phyloP scores from a whole-genome alignment of 2,329 filamentous ascomycete species.

The Hymenotorrendiella dingleyae region DNA sequence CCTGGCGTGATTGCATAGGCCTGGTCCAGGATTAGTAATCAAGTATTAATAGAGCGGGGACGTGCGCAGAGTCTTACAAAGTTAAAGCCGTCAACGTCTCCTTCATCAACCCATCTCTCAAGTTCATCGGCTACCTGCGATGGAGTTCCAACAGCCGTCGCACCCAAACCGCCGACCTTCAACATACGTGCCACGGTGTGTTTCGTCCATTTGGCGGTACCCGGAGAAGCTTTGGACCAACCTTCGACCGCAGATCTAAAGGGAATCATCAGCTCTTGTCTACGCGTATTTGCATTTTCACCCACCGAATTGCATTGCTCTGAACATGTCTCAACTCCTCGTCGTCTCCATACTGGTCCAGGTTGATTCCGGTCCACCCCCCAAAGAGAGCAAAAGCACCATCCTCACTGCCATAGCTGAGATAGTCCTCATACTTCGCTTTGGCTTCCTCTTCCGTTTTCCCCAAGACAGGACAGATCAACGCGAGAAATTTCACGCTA shows the following conservation, averaged over 20 bases:
- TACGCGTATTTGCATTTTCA: no score
- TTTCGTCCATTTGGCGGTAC: no score
- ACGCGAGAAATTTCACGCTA: background rate
- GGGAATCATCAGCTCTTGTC: no score
- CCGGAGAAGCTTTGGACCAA: conserved; percentile 55
- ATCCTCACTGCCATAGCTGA: background rate
- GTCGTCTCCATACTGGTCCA: background rate
- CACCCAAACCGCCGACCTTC: conserved; percentile 59
- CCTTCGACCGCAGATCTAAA: conserved; percentile 53
- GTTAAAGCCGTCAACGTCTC: conserved; percentile 70
- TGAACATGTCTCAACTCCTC: conserved; percentile 59
- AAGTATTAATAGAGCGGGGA: background rate
- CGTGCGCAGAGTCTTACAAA: conserved; percentile 30
- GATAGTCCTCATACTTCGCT: background rate
- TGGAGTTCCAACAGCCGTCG: conserved; percentile 38
- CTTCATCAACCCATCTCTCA: conserved; percentile 61
- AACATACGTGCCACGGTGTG: no score
- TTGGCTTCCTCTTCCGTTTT: background rate
- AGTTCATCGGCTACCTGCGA: conserved; percentile 62
- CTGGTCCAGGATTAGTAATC: conserved; percentile 18
- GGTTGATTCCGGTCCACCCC: background rate
- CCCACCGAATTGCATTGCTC: no score
- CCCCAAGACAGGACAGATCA: background rate
- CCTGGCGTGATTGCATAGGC: conserved; percentile 61
- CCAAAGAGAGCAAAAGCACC: background rate